Evolutionary conservation across 169 alveolate genomes (phyloP).

Genomic region (Cryptosporidium tyzzeri): DNA sequence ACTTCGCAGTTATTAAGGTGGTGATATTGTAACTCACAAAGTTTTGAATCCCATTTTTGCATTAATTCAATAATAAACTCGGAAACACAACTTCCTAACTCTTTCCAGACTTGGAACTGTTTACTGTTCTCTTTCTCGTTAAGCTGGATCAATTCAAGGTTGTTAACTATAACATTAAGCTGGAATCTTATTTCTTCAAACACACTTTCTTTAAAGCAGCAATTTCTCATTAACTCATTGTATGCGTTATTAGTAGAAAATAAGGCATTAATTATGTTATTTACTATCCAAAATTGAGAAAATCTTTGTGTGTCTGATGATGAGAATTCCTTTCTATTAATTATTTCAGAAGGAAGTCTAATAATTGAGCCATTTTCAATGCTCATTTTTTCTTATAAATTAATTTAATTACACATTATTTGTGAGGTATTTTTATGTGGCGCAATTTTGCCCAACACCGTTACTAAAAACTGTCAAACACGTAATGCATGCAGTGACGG

Average conservation of each 20-base stretch:
- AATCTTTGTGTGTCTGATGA: background rate
- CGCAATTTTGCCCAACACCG: conserved; percentile 21
- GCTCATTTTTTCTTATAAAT: background rate
- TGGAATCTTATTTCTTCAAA: conserved; percentile 42
- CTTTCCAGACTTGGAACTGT: conserved; percentile 28
- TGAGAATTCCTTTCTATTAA: conserved; percentile 2
- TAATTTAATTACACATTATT: background rate
- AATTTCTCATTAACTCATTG: background rate
- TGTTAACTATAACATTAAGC: conserved; percentile 13
- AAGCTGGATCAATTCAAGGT: conserved; percentile 4
- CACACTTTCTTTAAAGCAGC: conserved; percentile 16
- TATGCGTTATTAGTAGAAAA: conserved; percentile 24
- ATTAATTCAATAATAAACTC: conserved; percentile 27
- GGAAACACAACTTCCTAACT: conserved; percentile 52
- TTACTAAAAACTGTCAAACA: conserved; percentile 43
- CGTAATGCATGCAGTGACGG: conserved; percentile 38
- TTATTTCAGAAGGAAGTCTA: background rate
- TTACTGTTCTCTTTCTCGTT: conserved; percentile 9
- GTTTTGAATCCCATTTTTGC: conserved; percentile 44
- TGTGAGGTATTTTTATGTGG: conserved; percentile 27
- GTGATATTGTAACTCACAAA: conserved; percentile 60
- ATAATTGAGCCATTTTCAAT: conserved; percentile 13
- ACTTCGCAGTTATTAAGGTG: conserved; percentile 54
- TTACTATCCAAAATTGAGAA: conserved; percentile 75
- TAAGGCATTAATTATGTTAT: conserved; percentile 32